Base-by-base conservation (phyloP, 192 early-diverging fungal species). In the Chytriomyces confervae region DNA sequence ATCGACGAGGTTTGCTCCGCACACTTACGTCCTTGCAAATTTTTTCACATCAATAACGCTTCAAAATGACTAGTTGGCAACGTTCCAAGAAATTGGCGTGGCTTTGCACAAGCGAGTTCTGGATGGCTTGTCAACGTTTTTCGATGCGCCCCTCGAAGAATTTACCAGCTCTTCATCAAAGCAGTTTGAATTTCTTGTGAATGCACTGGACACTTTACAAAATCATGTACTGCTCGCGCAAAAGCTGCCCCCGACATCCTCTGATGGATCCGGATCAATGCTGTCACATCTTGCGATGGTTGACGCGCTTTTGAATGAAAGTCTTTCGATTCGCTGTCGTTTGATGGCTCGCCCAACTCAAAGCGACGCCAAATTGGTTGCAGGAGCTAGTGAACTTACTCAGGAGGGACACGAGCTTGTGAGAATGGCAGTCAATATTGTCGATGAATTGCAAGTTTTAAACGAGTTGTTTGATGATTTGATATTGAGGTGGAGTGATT, bases 71-170 rank as follows among this genome's bases (percentile, higher is more conserved):
- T 61, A 83, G 78, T 51, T 77, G 8, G 23, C 23, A 48, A 53
- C 18, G 13, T 83, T 78, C 46, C 73, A 68, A 53, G 27, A 60
- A 9, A 50, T 77, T 5, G 69, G 50, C 11, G 24, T 24, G 13
- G 46, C 24, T 10, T n/a, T 80, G 5, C 63, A 62, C 8, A 43
- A 18, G 3, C 61, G 76, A 13, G 29, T 84, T 9, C 46, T 43
- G 24, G 65, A 69, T 67, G 73, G 79, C 16, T 53, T 84, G 6
- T 47, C 73, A 49, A 79, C 67, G 7, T 84, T 84, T 77, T 81
- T 84, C 66, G 74, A 76, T 66, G 51, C 51, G 7, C 62, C 36
- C 0, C 2, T 76, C 7, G 64, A 66, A 1, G 49, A 23, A 9
- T 76, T 48, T 43, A 61, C 61, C 74, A 76, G 63, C 27, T 29